These are phyloP conservation scores for Teratosphaeria viscida DNA, from an alignment of 2,329 filamentous ascomycete species.

Conservation along the genomic window DNA sequence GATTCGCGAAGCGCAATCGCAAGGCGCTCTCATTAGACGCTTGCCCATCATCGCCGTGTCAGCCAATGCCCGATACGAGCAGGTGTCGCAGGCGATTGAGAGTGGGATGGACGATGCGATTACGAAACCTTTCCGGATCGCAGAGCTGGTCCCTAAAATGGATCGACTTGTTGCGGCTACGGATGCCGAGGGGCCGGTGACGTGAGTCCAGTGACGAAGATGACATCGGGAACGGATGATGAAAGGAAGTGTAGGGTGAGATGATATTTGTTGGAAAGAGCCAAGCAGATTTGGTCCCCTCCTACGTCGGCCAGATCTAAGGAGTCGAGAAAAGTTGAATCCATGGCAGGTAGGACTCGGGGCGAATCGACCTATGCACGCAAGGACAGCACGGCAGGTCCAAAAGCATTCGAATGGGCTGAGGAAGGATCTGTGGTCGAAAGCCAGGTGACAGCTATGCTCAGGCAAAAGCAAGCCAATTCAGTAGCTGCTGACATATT, in stretches of 20 bases:
- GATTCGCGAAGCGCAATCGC: slow-evolving; percentile 57
- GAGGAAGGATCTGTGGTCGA: too few species aligned
- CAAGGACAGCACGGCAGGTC: too few species aligned
- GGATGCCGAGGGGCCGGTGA: not conserved
- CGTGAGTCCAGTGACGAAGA: not conserved
- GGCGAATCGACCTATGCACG: too few species aligned
- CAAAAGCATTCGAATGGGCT: too few species aligned
- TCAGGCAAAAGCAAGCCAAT: too few species aligned
- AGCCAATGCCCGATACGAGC: slow-evolving; percentile 65
- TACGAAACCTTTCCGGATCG: slow-evolving; percentile 39
- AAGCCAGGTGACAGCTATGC: too few species aligned
- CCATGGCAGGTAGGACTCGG: too few species aligned
- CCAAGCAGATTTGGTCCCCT: not conserved
- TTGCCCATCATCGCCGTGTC: slow-evolving; percentile 69
- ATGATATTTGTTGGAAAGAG: not conserved
- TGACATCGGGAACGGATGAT: not conserved
- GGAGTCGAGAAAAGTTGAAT: too few species aligned
- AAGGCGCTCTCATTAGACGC: slow-evolving; percentile 50
- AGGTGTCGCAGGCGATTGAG: slow-evolving; percentile 58
- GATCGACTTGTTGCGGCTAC: slow-evolving; percentile 31
- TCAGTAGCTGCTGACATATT: not conserved
- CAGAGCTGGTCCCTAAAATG: slow-evolving; percentile 40
- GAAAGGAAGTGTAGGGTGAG: not conserved
- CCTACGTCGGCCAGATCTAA: too few species aligned
- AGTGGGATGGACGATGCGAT: slow-evolving; percentile 55